Evolutionary conservation across 1,139 yeast species (phyloP).

Genomic region (Magnusiomyces suaveolens): DNA sequence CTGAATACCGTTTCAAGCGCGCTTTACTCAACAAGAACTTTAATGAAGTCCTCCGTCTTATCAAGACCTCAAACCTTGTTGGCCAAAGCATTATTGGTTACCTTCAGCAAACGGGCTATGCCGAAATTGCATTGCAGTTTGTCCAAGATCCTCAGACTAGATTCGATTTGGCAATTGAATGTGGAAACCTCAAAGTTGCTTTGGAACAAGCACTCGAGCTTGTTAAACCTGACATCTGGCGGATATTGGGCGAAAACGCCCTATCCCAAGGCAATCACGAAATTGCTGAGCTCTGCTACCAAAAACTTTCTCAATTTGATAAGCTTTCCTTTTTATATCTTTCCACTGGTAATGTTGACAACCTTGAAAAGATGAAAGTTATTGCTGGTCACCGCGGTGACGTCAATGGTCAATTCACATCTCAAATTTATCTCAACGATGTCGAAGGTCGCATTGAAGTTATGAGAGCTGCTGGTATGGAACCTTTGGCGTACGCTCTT

Average conservation of each 20-base stretch:
- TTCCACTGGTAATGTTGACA: slow-evolving; percentile 66
- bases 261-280: slow-evolving; percentile 80
- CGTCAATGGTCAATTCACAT: slow-evolving; percentile 68
- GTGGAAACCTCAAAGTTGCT: slow-evolving; percentile 85
- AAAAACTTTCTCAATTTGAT: slow-evolving; percentile 77
- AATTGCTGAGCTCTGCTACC: slow-evolving; percentile 79
- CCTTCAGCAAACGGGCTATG: slow-evolving; percentile 89
- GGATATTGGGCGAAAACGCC: slow-evolving; percentile 76
- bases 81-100: slow-evolving; percentile 96
- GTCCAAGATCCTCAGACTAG: slow-evolving; percentile 95
- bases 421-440: slow-evolving; percentile 69
- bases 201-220: slow-evolving; percentile 75
- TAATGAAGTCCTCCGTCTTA: slow-evolving; percentile 83
- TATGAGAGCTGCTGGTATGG: slow-evolving; percentile 67
- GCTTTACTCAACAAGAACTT: slow-evolving; percentile 86
- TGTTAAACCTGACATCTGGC: slow-evolving; percentile 66
- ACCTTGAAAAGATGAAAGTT: slow-evolving; percentile 72
- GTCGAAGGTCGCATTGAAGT: slow-evolving; percentile 66
- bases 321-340: slow-evolving; percentile 82
- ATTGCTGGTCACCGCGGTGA: slow-evolving; percentile 90
- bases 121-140: slow-evolving; percentile 80
- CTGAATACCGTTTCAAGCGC: slow-evolving; percentile 92
- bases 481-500: slow-evolving; percentile 85
- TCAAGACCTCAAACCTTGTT: slow-evolving; percentile 79
- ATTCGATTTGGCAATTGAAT: slow-evolving; percentile 89